phyloP scores from a whole-genome alignment of 805 yeast species.

The Suhomyces faveliae region DNA sequence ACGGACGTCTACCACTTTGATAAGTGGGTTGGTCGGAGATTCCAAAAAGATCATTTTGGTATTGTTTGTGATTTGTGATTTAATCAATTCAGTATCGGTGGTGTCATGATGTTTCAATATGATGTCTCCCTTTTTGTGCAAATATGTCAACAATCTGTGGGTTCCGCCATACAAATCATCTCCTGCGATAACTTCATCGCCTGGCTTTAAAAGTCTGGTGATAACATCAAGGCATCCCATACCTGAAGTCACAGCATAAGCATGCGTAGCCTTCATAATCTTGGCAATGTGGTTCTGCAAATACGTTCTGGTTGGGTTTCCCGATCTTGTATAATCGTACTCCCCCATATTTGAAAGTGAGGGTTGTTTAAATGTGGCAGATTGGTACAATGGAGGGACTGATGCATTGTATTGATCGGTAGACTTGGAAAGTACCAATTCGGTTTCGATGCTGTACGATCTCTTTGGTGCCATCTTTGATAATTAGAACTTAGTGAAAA shows the following conservation, averaged over 20 bases:
- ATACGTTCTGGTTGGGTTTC: slow-evolving; percentile 87
- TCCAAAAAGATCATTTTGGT: slow-evolving; percentile 84
- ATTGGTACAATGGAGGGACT: slow-evolving; percentile 84
- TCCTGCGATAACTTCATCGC: slow-evolving; percentile 92
- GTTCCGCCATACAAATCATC: slow-evolving; percentile 95
- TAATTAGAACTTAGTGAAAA: not conserved
- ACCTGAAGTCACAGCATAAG: slow-evolving; percentile 84
- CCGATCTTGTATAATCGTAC: slow-evolving; percentile 79
- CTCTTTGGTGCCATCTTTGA: slow-evolving; percentile 18
- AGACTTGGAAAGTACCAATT: slow-evolving; percentile 60
- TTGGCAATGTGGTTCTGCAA: slow-evolving; percentile 75
- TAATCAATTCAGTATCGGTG: slow-evolving; percentile 62
- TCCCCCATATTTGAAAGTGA: slow-evolving; percentile 71
- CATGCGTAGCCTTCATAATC: slow-evolving; percentile 73
- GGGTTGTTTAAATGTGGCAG: slow-evolving; percentile 90
- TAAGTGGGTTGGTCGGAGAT: slow-evolving; percentile 91
- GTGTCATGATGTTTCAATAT: slow-evolving; percentile 79
- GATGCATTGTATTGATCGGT: slow-evolving; percentile 75
- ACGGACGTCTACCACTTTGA: slow-evolving; percentile 80
- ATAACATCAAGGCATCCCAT: slow-evolving; percentile 92
- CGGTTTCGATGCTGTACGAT: slow-evolving; percentile 61
- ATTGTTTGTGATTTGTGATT: slow-evolving; percentile 49
- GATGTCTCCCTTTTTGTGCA: slow-evolving; percentile 61
- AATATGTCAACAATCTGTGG: slow-evolving; percentile 74
- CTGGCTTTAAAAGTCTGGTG: slow-evolving; percentile 68